A percentile compares a stretch with the other conserved stretches of the same genome.
These are phyloP conservation scores for Thymus mandschuricus DNA, from an alignment of 257 asterid species.

Conservation along the genomic window DNA sequence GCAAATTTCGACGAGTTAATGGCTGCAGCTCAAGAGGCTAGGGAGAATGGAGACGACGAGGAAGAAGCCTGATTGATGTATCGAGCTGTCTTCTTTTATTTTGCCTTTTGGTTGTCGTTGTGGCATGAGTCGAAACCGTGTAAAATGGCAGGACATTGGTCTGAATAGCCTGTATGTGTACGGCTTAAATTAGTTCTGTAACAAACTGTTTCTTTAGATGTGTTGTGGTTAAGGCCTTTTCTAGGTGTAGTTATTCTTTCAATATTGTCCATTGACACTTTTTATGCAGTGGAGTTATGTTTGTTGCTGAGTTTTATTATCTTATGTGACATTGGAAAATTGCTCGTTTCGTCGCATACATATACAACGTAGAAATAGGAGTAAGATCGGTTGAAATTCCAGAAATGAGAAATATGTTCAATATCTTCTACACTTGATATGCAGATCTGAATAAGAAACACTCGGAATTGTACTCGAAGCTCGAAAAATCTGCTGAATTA, in stretches of 20 bases:
- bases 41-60: slow-evolving; percentile 49
- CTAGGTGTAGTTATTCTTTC: slow-evolving; percentile 32
- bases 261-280: slow-evolving; percentile 27
- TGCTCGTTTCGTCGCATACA: too few species aligned
- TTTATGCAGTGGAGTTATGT: not conserved
- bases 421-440: not conserved
- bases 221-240: not conserved
- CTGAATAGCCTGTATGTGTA: slow-evolving; percentile 23
- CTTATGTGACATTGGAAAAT: not conserved
- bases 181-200: slow-evolving; percentile 16
- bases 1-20: slow-evolving; percentile 71
- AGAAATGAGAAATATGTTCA: not conserved
- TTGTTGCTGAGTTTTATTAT: not conserved
- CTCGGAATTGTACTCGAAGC: not conserved
- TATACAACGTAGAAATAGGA: too few species aligned
- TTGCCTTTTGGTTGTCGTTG: not conserved
- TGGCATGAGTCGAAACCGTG: slow-evolving; percentile 15
- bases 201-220: slow-evolving; percentile 18
- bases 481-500: not conserved
- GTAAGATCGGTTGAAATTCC: not conserved
- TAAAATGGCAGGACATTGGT: slow-evolving; percentile 7
- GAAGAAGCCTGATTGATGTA: slow-evolving; percentile 35
- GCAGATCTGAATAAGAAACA: not conserved
- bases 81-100: not conserved
- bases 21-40: slow-evolving; percentile 57